Percentiles rank a stretch among this genome's conserved stretches.
Conservation (phyloP, 805 yeast species). For the Zygosaccharomyces lentus region DNA sequence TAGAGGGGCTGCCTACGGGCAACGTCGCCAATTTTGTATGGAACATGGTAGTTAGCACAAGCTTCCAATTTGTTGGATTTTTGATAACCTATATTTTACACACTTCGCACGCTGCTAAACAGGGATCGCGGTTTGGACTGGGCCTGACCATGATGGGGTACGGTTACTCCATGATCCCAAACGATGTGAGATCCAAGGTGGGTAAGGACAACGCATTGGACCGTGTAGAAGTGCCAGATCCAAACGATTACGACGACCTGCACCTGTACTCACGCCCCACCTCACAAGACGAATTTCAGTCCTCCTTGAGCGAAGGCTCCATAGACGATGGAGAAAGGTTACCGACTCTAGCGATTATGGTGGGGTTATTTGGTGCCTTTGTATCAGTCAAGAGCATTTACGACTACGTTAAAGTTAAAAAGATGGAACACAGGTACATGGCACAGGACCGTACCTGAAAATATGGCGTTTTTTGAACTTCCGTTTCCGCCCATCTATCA, state of each 20-base stretch:
- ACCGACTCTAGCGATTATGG: slow-evolving; percentile 56
- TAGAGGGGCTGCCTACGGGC: slow-evolving; percentile 95
- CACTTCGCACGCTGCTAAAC: slow-evolving; percentile 95
- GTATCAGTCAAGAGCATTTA: slow-evolving; percentile 61
- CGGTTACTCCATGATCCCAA: slow-evolving; percentile 56
- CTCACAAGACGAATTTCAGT: slow-evolving; percentile 29
- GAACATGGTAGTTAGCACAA: slow-evolving; percentile 84
- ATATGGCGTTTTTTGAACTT: neutral
- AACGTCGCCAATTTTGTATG: slow-evolving; percentile 81
- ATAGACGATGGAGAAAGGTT: slow-evolving; percentile 34
- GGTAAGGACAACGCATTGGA: slow-evolving; percentile 29
- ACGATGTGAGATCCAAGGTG: slow-evolving; percentile 33
- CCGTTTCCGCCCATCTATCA: neutral
- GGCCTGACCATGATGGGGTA: slow-evolving; percentile 78
- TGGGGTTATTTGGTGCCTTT: slow-evolving; percentile 65
- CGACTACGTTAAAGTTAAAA: slow-evolving; percentile 72
- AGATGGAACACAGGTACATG: slow-evolving; percentile 51
- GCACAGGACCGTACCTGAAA: slow-evolving; percentile 23
- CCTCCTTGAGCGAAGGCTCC: slow-evolving; percentile 30
- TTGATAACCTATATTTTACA: slow-evolving; percentile 84
- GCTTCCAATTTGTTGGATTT: slow-evolving; percentile 93
- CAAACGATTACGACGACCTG: slow-evolving; percentile 50
- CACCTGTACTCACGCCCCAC: slow-evolving; percentile 23
- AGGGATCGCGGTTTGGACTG: slow-evolving; percentile 89
- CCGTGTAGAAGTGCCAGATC: slow-evolving; percentile 52